phyloP scores from a whole-genome alignment of 1,139 yeast species.

The Lodderomyces metapsilosis region DNA sequence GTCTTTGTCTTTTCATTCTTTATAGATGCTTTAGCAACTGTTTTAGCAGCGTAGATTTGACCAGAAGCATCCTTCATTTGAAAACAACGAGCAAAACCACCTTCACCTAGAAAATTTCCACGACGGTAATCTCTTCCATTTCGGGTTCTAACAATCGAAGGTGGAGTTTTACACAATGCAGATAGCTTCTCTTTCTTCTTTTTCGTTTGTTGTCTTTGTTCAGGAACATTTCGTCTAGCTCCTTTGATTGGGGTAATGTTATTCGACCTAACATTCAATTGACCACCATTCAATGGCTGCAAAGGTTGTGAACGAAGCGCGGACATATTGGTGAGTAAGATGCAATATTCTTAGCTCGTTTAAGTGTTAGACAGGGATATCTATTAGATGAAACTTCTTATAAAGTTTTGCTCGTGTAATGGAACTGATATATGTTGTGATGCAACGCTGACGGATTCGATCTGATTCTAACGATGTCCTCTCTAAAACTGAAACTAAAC shows the following conservation, averaged over 20 bases:
- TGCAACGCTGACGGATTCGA: no score
- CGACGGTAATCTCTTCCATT: slow-evolving; percentile 87
- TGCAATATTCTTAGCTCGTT: no score
- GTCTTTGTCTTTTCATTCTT: slow-evolving; percentile 89
- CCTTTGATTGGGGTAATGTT: slow-evolving; percentile 45
- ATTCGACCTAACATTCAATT: slow-evolving; percentile 37
- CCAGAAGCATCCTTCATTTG: slow-evolving; percentile 92
- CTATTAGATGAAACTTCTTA: no score
- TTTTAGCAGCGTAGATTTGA: slow-evolving; percentile 89
- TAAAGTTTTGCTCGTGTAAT: no score
- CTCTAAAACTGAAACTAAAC: no score
- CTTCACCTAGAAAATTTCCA: slow-evolving; percentile 92
- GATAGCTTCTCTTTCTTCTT: slow-evolving; percentile 87
- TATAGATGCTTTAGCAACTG: slow-evolving; percentile 94
- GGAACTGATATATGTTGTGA: no score
- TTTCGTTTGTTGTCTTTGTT: slow-evolving; percentile 19
- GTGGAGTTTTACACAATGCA: slow-evolving; percentile 90
- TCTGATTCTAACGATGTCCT: no score
- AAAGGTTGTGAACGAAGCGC: slow-evolving; percentile 42
- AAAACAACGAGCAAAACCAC: slow-evolving; percentile 98
- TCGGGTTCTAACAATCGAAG: slow-evolving; percentile 84
- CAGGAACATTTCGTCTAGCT: slow-evolving; percentile 20
- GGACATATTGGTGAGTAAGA: slow-evolving; percentile 23
- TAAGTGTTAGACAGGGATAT: no score
- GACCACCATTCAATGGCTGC: slow-evolving; percentile 49